These are phyloP conservation scores for Diaporthe ampelina DNA, from an alignment of 2,329 filamentous ascomycete genomes.

Conservation along the genomic window DNA sequence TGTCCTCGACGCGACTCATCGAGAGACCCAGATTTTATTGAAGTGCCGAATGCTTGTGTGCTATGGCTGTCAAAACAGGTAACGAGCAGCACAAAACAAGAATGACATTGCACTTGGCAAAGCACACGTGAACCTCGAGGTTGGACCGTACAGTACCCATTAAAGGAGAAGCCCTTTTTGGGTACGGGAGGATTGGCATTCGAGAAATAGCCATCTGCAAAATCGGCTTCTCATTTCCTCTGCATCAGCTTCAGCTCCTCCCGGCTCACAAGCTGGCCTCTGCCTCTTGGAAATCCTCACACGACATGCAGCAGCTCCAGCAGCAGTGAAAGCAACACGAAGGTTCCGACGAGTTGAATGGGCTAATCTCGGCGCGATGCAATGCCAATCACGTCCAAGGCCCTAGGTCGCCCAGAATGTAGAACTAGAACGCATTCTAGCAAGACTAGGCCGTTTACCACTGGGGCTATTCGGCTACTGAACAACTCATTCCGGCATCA, in stretches of 20 bases:
- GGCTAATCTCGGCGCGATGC: constrained; percentile 24
- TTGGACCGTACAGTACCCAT: not conserved
- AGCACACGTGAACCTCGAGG: not conserved
- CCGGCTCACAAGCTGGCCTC: not conserved
- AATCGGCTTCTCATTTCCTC: constrained; percentile 17
- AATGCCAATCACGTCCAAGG: not conserved
- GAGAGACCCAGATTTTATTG: constrained; percentile 8
- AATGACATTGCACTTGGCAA: not conserved
- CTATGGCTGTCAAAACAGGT: constrained; percentile 21
- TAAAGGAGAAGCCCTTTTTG: not conserved
- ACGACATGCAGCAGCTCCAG: not conserved
- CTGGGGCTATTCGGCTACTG: not conserved
- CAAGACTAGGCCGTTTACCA: not conserved
- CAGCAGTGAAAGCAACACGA: constrained; percentile 3
- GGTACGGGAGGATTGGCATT: not conserved
- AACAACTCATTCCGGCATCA: not conserved
- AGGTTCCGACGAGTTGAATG: not conserved
- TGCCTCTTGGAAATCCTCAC: not conserved
- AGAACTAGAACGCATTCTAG: not conserved
- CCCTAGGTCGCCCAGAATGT: not conserved
- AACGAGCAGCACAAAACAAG: constrained; percentile 25
- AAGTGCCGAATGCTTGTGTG: constrained; percentile 34
- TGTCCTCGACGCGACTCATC: constrained; percentile 7
- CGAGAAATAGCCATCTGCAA: not conserved
- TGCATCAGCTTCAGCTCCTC: constrained; percentile 1